phyloP scores from a whole-genome alignment of 768 basidiomycete species.

The Boletus vermiculosoides region DNA sequence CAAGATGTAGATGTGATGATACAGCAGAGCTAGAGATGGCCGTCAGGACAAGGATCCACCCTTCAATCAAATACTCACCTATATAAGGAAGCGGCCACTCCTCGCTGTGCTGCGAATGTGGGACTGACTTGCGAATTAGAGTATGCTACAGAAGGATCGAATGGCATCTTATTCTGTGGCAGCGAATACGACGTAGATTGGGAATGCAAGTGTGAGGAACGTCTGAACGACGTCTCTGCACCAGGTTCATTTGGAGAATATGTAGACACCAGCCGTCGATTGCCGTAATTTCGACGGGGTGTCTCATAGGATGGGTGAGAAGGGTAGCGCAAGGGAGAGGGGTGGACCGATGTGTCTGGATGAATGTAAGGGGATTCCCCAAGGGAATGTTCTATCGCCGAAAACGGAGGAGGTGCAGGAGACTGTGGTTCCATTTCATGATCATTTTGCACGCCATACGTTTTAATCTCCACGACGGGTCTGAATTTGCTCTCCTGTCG shows the following conservation, averaged over 20 bases:
- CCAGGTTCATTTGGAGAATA: constrained; percentile 3
- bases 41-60: constrained; percentile 1
- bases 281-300: constrained; percentile 10
- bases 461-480: constrained; percentile 7
- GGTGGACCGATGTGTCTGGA: constrained; percentile 19
- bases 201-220: constrained; percentile 14
- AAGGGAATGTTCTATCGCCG: constrained; percentile 33
- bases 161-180: constrained; percentile 26
- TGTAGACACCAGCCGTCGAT: constrained; percentile 6
- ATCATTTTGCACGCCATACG: not conserved
- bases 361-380: constrained; percentile 39
- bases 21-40: constrained; percentile 47
- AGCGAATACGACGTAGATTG: constrained; percentile 1
- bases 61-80: constrained; percentile 40
- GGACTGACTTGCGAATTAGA: constrained; percentile 16
- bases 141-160: constrained; percentile 53
- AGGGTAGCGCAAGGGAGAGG: constrained; percentile 25
- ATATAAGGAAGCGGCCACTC: constrained; percentile 49
- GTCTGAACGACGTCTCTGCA: constrained; percentile 20
- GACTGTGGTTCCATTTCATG: constrained; percentile 12
- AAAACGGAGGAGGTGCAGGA: constrained; percentile 36
- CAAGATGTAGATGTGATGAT: constrained; percentile 42
- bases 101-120: constrained; percentile 8
- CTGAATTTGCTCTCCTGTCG: not conserved
- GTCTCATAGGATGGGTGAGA: constrained; percentile 22